Base-by-base conservation (phyloP, 108 stramenopile genomes). In the Chaetoceros tenuissimus region DNA sequence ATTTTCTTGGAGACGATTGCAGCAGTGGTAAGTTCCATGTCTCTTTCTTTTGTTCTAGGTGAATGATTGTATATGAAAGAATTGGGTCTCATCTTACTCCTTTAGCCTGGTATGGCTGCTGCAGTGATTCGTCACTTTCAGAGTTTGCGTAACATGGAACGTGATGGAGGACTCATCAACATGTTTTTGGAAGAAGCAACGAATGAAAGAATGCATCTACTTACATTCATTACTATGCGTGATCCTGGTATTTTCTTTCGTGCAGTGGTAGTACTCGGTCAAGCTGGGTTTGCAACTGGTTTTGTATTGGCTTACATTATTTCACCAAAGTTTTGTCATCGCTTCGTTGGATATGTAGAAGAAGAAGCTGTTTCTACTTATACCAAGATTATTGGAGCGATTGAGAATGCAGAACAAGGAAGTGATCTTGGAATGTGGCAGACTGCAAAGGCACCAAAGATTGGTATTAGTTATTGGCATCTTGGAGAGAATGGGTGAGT, bases 191-290 rank as follows among this genome's bases (percentile, higher is more conserved):
- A 88, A 56, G 93, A 94, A 71, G 90, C 90, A 3, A 89, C 90
- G 59, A 94, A 94, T 60, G 90, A 94, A 76, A 66, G 89, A 16
- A 85, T 92, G 84, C 93, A 94, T 57, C 68, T 94, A 3, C 45
- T 90, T 19, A 77, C 81, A 28, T 91, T 79, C 61, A 70, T 82
- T 31, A 50, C 66, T 26, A 66, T 81, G 66, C 68, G 66, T 66
- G 57, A 89, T 43, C 78, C 79, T 3, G 70, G 73, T 45, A 28
- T 31, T 1, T 10, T 66, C 18, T 77, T 75, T 40, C 75, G 82
- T 8, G 63, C 54, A 1, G 53, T 73, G 1, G 81, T 88, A 0
- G 61, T 81, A 31, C 66, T 53, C 10, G 73, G 73, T 30, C 74
- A 78, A 58, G 51, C 63, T 48, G 74, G 60, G 0, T 85, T 89